Evolutionary conservation across 2,329 filamentous ascomycete species (phyloP).

Genomic region (Colletotrichum orchidophilum): DNA sequence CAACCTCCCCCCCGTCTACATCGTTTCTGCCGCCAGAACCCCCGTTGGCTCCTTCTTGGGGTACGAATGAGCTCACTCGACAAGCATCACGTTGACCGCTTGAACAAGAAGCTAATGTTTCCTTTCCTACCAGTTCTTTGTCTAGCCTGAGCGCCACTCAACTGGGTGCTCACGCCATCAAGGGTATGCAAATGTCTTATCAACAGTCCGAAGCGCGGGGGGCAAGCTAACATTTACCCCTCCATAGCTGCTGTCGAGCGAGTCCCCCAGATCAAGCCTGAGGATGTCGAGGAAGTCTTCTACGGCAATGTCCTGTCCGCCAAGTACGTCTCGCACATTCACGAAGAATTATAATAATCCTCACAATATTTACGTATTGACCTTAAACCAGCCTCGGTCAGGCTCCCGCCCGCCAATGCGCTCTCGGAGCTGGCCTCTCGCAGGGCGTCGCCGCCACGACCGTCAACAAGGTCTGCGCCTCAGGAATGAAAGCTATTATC

Average conservation of each 20-base stretch:
- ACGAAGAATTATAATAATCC: not conserved
- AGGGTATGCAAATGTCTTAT: conserved; percentile 66
- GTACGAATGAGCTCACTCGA: conserved; percentile 54
- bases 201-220: conserved; percentile 12
- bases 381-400: conserved; percentile 79
- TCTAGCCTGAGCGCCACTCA: conserved; percentile 87
- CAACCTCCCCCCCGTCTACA: conserved; percentile 88
- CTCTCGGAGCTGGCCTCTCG: conserved; percentile 85
- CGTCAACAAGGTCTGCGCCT: conserved; percentile 99
- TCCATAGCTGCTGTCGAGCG: conserved; percentile 79
- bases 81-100: conserved; percentile 28
- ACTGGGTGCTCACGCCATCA: conserved; percentile 91
- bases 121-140: conserved; percentile 71
- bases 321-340: conserved; percentile 69
- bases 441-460: conserved; percentile 87
- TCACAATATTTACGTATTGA: not conserved
- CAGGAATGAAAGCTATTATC: conserved; percentile 91
- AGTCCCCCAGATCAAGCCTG: conserved; percentile 84
- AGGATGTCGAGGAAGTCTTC: conserved; percentile 95
- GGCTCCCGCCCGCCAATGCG: conserved; percentile 94
- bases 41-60: conserved; percentile 95
- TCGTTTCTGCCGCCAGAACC: conserved; percentile 90
- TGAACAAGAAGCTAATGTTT: conserved; percentile 7
- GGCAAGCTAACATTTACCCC: conserved; percentile 30
- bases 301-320: conserved; percentile 98